Evolutionary conservation across 176 grass and related monocot species (phyloP).

Genomic region (Typha latifolia): DNA sequence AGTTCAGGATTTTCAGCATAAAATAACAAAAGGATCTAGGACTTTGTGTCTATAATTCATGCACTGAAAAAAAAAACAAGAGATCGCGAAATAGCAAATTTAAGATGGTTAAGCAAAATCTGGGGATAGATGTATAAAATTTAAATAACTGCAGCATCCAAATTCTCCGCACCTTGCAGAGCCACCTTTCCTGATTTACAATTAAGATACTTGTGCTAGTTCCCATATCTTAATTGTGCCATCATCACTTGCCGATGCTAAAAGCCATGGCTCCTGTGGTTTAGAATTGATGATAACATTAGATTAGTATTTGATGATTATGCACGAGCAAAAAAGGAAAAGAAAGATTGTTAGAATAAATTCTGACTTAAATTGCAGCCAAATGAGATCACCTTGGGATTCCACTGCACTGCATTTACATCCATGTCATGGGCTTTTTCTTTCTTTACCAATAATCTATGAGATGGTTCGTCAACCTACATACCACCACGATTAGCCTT

Average conservation of each 20-base stretch:
- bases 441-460: conserved; percentile 72
- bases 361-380: conserved; percentile 1
- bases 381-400: conserved; percentile 59
- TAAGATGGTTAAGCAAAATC: too few species aligned
- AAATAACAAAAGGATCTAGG: too few species aligned
- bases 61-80: too few species aligned
- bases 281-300: conserved; percentile 15
- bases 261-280: conserved; percentile 45
- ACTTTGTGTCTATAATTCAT: too few species aligned
- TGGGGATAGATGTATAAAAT: too few species aligned
- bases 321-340: not conserved
- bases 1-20: too few species aligned
- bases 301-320: not conserved
- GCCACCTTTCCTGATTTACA: not conserved
- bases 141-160: too few species aligned
- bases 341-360: not conserved
- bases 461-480: conserved; percentile 61
- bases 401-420: conserved; percentile 82
- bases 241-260: conserved; percentile 86
- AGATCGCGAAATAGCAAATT: too few species aligned
- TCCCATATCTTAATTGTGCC: conserved; percentile 87
- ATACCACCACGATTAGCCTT: not conserved
- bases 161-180: not conserved
- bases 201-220: conserved; percentile 14
- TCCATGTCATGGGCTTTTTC: conserved; percentile 98